Evolutionary conservation across 2,329 filamentous ascomycete genomes (phyloP).

Genomic region (Penicillium crustosum): DNA sequence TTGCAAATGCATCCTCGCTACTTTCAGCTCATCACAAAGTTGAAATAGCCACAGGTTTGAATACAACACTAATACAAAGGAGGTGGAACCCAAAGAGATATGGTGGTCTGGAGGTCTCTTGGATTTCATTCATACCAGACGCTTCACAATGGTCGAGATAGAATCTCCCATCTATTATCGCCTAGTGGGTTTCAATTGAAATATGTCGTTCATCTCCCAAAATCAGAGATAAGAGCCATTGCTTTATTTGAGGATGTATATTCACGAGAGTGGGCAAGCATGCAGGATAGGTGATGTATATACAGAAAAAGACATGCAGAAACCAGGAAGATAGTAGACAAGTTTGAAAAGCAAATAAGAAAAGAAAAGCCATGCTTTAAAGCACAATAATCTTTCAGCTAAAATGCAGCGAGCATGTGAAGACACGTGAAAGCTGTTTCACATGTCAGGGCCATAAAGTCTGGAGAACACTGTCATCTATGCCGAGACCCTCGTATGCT

Average conservation of each 20-base stretch:
- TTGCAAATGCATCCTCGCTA: not conserved
- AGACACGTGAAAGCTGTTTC: constrained; percentile 14
- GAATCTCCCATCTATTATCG: too few species aligned
- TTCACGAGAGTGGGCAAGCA: constrained; percentile 4
- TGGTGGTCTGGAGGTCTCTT: not conserved
- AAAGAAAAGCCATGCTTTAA: not conserved
- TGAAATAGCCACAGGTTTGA: not conserved
- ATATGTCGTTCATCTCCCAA: not conserved
- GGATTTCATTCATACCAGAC: not conserved
- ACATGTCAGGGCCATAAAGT: constrained; percentile 17
- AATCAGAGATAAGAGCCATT: not conserved
- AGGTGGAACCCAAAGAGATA: not conserved
- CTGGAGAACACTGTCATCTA: constrained; percentile 18
- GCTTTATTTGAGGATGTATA: not conserved
- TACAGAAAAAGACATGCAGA: constrained; percentile 8
- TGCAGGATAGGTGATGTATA: constrained; percentile 5
- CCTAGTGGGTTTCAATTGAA: not conserved
- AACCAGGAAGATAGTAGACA: constrained; percentile 1
- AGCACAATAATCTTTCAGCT: not conserved
- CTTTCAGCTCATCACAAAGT: not conserved
- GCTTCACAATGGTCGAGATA: not conserved
- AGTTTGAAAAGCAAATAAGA: not conserved
- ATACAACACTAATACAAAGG: not conserved
- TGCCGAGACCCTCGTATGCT: constrained; percentile 14
- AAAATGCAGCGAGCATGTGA: not conserved